phyloP scores from a whole-genome alignment of 2,329 filamentous ascomycete genomes.

The Fusarium begoniae region DNA sequence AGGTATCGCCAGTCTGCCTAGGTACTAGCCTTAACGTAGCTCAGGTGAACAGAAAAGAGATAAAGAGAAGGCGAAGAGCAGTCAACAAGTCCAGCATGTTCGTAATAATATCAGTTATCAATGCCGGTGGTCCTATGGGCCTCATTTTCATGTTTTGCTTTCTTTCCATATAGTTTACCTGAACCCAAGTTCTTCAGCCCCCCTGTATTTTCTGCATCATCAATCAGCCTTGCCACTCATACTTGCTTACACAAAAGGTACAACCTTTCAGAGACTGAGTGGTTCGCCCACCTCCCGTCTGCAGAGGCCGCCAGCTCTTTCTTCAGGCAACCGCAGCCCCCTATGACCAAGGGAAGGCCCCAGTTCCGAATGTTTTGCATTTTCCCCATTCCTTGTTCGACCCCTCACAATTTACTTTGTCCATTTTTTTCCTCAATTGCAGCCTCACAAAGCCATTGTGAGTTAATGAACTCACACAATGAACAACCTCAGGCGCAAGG shows the following conservation, averaged over 20 bases:
- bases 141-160: background rate
- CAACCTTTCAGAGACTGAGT: background rate
- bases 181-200: background rate
- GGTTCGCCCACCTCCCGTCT: conserved; percentile 12
- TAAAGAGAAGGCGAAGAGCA: background rate
- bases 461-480: background rate
- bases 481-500: conserved; percentile 14
- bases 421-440: background rate
- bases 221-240: background rate
- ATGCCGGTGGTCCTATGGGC: background rate
- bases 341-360: conserved; percentile 15
- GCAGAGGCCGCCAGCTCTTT: conserved; percentile 5
- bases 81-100: background rate
- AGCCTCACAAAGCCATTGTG: conserved; percentile 23
- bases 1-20: background rate
- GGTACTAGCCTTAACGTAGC: background rate
- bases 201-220: background rate
- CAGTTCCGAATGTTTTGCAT: conserved; percentile 1
- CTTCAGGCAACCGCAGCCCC: conserved; percentile 3
- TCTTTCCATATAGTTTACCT: background rate
- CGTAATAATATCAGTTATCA: background rate
- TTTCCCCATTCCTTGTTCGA: conserved; percentile 9
- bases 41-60: background rate
- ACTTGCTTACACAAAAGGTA: background rate
- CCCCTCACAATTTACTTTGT: background rate